phyloP scores from a whole-genome alignment of 495 filamentous ascomycete species.

The Penicillium dipodomyicola region DNA sequence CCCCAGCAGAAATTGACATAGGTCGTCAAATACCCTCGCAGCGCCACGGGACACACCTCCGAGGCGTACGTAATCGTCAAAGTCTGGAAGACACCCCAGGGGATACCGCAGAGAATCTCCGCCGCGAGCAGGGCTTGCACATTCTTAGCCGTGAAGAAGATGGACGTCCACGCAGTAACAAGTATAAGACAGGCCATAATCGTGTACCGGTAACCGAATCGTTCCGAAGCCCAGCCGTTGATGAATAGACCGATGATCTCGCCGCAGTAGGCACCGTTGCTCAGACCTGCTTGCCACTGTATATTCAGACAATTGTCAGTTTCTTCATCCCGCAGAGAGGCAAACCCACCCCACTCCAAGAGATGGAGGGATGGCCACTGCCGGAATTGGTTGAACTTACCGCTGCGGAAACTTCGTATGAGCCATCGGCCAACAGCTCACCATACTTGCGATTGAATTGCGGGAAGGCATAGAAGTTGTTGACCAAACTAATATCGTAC shows the following conservation, averaged over 20 bases:
- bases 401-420: conserved; percentile 63
- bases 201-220: conserved; percentile 71
- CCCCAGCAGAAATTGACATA: conserved; percentile 86
- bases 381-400: conserved; percentile 26
- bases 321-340: conserved; percentile 1
- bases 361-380: background rate
- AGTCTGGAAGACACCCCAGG: conserved; percentile 83
- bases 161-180: conserved; percentile 65
- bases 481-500: conserved; percentile 55
- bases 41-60: conserved; percentile 70
- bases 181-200: conserved; percentile 65
- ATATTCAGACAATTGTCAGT: conserved; percentile 10
- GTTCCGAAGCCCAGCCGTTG: conserved; percentile 73
- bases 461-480: conserved; percentile 49
- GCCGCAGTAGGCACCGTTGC: conserved; percentile 63
- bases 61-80: conserved; percentile 77
- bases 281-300: conserved; percentile 73
- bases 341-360: background rate
- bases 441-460: conserved; percentile 72
- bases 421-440: conserved; percentile 49
- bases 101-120: conserved; percentile 75
- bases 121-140: conserved; percentile 66
- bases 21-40: conserved; percentile 72
- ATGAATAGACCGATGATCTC: conserved; percentile 75
- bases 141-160: conserved; percentile 75